Evolutionary conservation across 805 yeast genomes (phyloP), one percentile per base, ranked within the genome.

Genomic region (Nematodospora valgi): DNA sequence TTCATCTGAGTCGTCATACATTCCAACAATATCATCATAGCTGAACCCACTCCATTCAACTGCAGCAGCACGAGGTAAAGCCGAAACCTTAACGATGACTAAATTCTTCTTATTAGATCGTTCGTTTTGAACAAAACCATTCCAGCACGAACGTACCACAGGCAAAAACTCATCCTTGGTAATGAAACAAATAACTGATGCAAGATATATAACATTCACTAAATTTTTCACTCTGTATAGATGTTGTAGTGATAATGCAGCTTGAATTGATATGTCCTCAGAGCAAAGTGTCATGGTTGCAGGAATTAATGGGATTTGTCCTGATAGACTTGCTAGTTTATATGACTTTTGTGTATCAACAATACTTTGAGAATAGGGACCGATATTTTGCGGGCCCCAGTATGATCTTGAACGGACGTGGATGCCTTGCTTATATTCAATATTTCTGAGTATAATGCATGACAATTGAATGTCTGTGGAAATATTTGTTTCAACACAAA

Each of bases 301-400:
- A 0, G 98, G 97, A 2, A 81, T 55, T 25, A 93, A 64, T 2
- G 96, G 94, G 24, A 93, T 89, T 62, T 93, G 98, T 0, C 98
- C 98, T 33, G 97, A 86, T 9, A 89, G 55, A 23, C 71, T 67
- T 2, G 82, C 80, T 6, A 78, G 57, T 18, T 70, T 59, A 37
- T 77, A 74, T 7, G 35, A 35, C 2, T 40, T 39, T 10, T 39
- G 39, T 13, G 52, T 52, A 43, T 77, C 80, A 4, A 72, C 57
- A 8, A 80, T 76, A 0, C 89, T 75, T 58, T 93, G 98, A 0
- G 98, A 91, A 54, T 93, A 93, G 0, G 98, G 98, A 0, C 98
- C 98, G 30, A 93, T 93, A 47, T 93, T 93, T 23, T 95, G 91
- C 0, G 98, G 98, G 0, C 97, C 98, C 98, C 98, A 93, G 55